Evolutionary conservation across 164 flowering plant species (phyloP).

Genomic region (Saururus chinensis): DNA sequence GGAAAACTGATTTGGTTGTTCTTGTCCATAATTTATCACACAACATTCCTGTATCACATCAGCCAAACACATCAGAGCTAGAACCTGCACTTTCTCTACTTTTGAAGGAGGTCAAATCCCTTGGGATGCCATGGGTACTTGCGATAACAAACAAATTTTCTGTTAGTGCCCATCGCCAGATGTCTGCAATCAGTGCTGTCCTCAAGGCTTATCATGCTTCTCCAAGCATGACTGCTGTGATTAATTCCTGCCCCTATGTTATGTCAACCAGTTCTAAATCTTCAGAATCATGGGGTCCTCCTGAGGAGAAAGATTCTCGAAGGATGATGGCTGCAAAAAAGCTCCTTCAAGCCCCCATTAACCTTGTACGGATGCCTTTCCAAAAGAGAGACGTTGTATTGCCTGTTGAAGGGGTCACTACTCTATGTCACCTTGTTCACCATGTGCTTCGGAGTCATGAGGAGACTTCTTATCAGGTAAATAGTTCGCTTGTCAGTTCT

Average conservation of each 20-base stretch:
- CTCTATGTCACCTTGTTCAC: conserved; percentile 62
- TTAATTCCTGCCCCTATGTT: conserved; percentile 85
- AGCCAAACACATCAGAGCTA: conserved; percentile 30
- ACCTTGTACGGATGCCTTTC: conserved; percentile 67
- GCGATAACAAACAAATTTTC: conserved; percentile 92
- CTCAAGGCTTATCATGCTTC: conserved; percentile 71
- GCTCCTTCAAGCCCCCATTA: conserved; percentile 45
- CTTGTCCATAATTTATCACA: conserved; percentile 96
- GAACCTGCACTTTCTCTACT: conserved; percentile 75
- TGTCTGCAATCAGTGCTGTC: conserved; percentile 53
- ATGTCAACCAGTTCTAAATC: conserved; percentile 43
- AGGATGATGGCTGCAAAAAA: conserved; percentile 31
- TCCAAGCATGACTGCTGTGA: conserved; percentile 44
- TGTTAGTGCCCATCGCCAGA: conserved; percentile 91
- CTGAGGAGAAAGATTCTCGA: conserved; percentile 22
- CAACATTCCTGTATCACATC: conserved; percentile 48
- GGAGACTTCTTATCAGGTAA: conserved; percentile 75
- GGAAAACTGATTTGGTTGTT: conserved; percentile 75
- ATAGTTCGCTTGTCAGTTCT: background rate
- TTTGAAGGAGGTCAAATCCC: conserved; percentile 78
- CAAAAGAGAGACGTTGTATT: conserved; percentile 54
- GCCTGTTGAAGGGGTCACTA: conserved; percentile 67
- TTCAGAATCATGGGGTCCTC: conserved; percentile 31
- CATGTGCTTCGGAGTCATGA: conserved; percentile 60
- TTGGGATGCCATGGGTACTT: conserved; percentile 91